Evolutionary conservation across 1,284 basidiomycete genomes (phyloP), one percentile per base, ranked within the genome.

Genomic region (Ganoderma lingzhi): DNA sequence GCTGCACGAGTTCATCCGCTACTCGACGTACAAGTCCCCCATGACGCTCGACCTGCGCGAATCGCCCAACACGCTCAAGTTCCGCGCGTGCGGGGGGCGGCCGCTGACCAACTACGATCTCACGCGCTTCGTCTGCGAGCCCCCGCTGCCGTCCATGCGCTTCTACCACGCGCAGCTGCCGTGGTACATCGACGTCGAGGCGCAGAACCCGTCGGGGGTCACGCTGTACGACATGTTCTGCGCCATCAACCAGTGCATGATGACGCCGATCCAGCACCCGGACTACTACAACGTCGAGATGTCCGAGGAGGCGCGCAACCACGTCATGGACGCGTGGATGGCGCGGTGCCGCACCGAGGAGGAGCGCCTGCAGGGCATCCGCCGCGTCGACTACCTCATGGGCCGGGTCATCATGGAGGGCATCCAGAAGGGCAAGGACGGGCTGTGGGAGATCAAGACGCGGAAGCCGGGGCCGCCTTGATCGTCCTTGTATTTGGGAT

Each of bases 101-200:
- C 73, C 73, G 1, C 76, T 80, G 0, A 80, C 80, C 59, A 64
- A 73, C 6, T 77, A 78, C 69, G 87, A 88, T 68, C 80, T 85
- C 70, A 79, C 77, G 30, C 84, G 84, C 63, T 79, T 84, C 41
- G 84, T 82, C 12, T 85, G 84, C 35, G 79, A 81, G 42, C 88
- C 88, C 0, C 78, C 86, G 0, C 78, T 83, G 0, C 71, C 79
- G 30, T 79, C 80, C 68, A 83, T 90, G 79, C 84, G 85, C 14
- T 70, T 90, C 63, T 86, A 82, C 70, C 86, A 88, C 74, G 78
- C 83, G 0, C 80, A 81, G 41, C 77, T 88, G 10, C 89, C 88
- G 2, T 90, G 89, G 88, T 87, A 85, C 75, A 84, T 90, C 76
- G 86, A 88, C 65, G 79, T 88, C 32, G 74, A 75, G 23, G 78